Base-by-base conservation (phyloP, 1,284 basidiomycete species). In the Pseudomicrostroma phylloplanum region DNA sequence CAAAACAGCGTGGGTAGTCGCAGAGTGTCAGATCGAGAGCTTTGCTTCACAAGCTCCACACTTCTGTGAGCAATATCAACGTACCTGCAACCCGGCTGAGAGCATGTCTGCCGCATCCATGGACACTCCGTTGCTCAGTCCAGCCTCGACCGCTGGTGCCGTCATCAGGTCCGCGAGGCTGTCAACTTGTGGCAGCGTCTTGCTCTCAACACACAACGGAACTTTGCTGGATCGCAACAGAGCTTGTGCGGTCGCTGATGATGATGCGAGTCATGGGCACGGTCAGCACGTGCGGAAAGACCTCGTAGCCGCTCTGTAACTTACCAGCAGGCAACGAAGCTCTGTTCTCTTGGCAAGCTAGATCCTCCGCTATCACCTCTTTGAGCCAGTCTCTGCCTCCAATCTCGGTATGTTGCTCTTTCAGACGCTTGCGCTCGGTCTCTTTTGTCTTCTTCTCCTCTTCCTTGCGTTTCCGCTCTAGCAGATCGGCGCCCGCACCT, bases 121-220 rank as follows among this genome's bases (percentile, higher is more conserved):
- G 21, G 77, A 71, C 2, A 80, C 76, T 13, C 81, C 81, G 0
- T 71, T 73, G 0, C 66, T 55, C 59, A 82, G 67, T 11, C 80
- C 80, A 1, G 69, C 71, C 55, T 81, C 78, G 43, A 79, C 80
- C 3, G 80, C 80, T 13, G 78, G 60, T 8, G 79, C 61, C 21
- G 76, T 71, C 81, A 82, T 82, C 6, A 80, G 69, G 60, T 81
- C 81, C 25, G 68, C 71, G 43, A 82, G 64, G 4, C 65, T 67
- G 23, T 82, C 79, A 1, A 76, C 36, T 61, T 81, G 80, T 4
- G 81, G 81, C 23, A 82, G 58, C 15, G 76, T 62, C 49, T 80
- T 78, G 25, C 74, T 68, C 58, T 81, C 80, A 64, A 74, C 73
- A 64, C 80, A 81, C 15, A 78, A 60, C 7, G 74, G 79, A 15